Evolutionary conservation across 345 rosid species (phyloP).

Genomic region (Xanthoceras sorbifolium): DNA sequence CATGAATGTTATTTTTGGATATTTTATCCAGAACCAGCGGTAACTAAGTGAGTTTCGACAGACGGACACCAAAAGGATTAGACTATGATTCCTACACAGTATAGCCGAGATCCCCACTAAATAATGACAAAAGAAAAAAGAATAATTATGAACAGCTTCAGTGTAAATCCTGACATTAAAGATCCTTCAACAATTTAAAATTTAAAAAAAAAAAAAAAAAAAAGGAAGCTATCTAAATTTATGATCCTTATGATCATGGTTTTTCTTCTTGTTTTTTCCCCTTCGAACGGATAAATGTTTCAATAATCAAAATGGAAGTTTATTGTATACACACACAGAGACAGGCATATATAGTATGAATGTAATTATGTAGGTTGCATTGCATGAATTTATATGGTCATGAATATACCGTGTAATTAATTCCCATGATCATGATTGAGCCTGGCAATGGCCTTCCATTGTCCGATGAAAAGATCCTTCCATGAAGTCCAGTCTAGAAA

Average conservation of each 20-base stretch:
- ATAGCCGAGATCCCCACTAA: not conserved
- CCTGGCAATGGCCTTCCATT: slow-evolving; percentile 82
- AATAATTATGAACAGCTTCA: not conserved
- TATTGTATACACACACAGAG: not conserved
- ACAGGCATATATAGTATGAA: not conserved
- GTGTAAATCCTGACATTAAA: not conserved
- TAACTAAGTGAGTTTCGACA: not conserved
- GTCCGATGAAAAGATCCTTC: slow-evolving; percentile 79
- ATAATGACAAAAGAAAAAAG: not conserved
- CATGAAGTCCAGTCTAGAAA: slow-evolving; percentile 85
- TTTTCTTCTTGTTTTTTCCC: not conserved
- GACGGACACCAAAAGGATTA: not conserved
- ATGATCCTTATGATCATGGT: not conserved
- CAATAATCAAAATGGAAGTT: not conserved
- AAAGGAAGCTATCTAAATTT: not conserved
- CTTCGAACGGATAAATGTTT: not conserved
- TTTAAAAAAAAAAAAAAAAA: not conserved
- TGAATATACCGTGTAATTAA: slow-evolving; percentile 68
- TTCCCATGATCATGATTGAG: slow-evolving; percentile 57
- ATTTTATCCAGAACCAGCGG: not conserved
- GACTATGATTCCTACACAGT: not conserved
- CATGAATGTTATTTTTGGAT: not conserved
- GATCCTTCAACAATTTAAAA: not conserved
- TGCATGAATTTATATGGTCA: not conserved
- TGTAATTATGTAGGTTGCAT: not conserved